These are phyloP conservation scores for Pythium dissotocum DNA, from an alignment of 352 stramenopile genomes.

Conservation along the genomic window DNA sequence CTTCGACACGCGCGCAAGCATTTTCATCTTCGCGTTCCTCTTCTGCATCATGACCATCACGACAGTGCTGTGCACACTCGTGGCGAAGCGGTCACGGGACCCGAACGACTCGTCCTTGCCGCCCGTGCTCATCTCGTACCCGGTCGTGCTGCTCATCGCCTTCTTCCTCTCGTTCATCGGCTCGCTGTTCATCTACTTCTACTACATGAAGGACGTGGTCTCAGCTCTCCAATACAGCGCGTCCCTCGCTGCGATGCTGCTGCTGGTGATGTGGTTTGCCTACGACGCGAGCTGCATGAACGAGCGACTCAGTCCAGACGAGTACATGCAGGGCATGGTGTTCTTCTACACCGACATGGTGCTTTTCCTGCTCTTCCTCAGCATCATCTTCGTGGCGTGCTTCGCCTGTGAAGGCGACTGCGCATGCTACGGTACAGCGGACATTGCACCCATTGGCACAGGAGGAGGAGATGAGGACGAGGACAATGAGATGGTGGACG, in stretches of 20 bases:
- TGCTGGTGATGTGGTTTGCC: slow-evolving; percentile 82
- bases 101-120: slow-evolving; percentile 22
- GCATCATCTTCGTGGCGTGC: slow-evolving; percentile 77
- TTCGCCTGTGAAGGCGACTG: slow-evolving; percentile 79
- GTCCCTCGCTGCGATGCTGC: slow-evolving; percentile 51
- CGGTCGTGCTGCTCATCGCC: slow-evolving; percentile 45
- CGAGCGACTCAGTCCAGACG: slow-evolving; percentile 67
- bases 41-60: slow-evolving; percentile 67
- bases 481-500: slow-evolving; percentile 29
- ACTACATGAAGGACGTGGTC: slow-evolving; percentile 52
- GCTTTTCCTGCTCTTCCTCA: slow-evolving; percentile 75
- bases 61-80: slow-evolving; percentile 50
- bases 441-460: slow-evolving; percentile 55
- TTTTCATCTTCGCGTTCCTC: slow-evolving; percentile 67
- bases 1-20: slow-evolving; percentile 58
- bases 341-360: slow-evolving; percentile 87
- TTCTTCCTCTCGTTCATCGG: slow-evolving; percentile 62
- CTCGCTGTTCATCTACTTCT: slow-evolving; percentile 64
- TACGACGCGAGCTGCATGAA: slow-evolving; percentile 82
- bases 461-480: slow-evolving; percentile 30
- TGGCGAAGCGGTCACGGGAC: slow-evolving; percentile 43
- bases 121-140: slow-evolving; percentile 57
- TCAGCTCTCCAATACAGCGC: slow-evolving; percentile 54
- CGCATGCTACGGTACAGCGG: slow-evolving; percentile 67
- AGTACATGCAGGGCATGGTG: slow-evolving; percentile 85